Evolutionary conservation across 805 yeast genomes (phyloP), one percentile per base, ranked within the genome.

Genomic region (Yamadazyma kitorensis): DNA sequence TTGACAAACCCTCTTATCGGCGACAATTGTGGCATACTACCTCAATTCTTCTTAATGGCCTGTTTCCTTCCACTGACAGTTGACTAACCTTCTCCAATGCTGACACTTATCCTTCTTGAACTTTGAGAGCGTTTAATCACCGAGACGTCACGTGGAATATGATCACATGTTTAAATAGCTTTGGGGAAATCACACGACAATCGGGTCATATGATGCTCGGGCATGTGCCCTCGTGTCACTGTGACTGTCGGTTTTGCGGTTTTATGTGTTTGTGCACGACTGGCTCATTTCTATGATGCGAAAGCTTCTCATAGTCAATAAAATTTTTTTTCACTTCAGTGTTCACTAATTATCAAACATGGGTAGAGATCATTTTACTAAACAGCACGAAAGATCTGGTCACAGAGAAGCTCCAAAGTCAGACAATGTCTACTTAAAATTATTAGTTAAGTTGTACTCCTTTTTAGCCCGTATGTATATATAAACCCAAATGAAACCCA

Each of bases 341-440:
- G 11, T 14, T 5, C 16, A 9, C 3, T 23, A 29, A 22, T 28
- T 30, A n/a, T n/a, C n/a, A 24, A 28, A 13, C 9, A 89, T 89
- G 98, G 98, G 96, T 82, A 86, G 82, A 76, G 98, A 93, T 79
- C 95, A 86, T 79, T 78, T 83, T 74, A 70, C 80, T 70, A 93
- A 91, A 76, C 97, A 87, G 77, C 99, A 93, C 83, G 80, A 78
- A 68, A 86, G 88, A 76, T 75, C 82, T 57, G 82, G 95, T 74
- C 95, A 87, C 87, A 88, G 99, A 78, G 76, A 83, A 69, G 97
- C 97, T 74, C 99, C 98, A 78, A 87, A 87, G 81, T 91, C 98
- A 55, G 96, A 93, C 78, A 93, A 93, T 71, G 96, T 89, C 76
- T 93, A 93, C 96, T 80, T 93, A 77, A 85, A 84, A 76, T 76